Base-by-base conservation (phyloP, 768 basidiomycete species). In the Galerina sulciceps region DNA sequence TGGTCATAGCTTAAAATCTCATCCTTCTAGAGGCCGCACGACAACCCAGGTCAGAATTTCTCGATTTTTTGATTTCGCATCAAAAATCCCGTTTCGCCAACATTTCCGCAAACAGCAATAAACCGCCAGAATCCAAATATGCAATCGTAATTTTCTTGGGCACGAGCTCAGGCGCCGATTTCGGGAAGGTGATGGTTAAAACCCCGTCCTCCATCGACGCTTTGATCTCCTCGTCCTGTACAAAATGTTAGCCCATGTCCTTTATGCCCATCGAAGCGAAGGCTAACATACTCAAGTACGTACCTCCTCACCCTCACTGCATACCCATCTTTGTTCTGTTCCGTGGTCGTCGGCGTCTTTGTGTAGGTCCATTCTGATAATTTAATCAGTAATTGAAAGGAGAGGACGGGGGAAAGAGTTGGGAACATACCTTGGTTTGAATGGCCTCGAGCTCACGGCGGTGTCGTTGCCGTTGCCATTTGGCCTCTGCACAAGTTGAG, bases 261-360 rank as follows among this genome's bases (percentile, higher is more conserved):
- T 4, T 11, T 1, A 15, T 10, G 26, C 13, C 6, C 11, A 13
- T 15, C 26, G 1, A 4, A 13, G n/a, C n/a, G 10, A 35, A 4
- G 6, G 31, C n/a, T 11, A 3, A 37, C 11, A 38, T 76, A 49
- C 84, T 71, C 20, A 49, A 23, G 20, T 48, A 74, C 73, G 59
- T 58, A 82, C 86, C 76, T 81, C 40, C 87, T 75, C 70, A 88
- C 86, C 53, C 79, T 76, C 46, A 85, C 73, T 2, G 79, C 76
- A 51, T 75, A 82, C 6, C 76, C 76, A 11, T 68, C 68, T 9
- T 74, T 69, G 15, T 82, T 75, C 26, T 71, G 73, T 17, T 80
- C 65, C 26, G 69, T 52, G n/a, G 72, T 71, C 46, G 18, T 79
- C 74, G 0, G 64, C 26, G 63, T 85, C 71, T 63, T 87, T 85